Conservation (phyloP, 768 basidiomycete species). For the Boletus patriciae region DNA sequence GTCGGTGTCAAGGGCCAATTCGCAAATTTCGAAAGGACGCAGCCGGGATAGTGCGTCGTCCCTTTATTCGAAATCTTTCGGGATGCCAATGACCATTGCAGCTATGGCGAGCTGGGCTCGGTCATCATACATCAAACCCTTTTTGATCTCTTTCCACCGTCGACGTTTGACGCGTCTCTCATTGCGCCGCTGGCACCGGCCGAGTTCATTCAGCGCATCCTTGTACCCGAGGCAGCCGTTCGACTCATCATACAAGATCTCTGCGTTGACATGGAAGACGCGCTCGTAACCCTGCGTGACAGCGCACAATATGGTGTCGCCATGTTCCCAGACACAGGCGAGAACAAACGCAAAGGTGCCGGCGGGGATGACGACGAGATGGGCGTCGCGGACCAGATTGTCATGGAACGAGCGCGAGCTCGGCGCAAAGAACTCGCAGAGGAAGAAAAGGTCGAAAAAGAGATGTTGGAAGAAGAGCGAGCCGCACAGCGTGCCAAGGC, state of each 20-base stretch:
- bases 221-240: constrained; percentile 88
- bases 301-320: constrained; percentile 83
- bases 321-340: constrained; percentile 65
- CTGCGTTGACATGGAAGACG: constrained; percentile 44
- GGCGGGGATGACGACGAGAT: constrained; percentile 37
- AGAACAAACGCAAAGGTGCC: constrained; percentile 32
- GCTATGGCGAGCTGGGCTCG: constrained; percentile 85
- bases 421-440: constrained; percentile 43
- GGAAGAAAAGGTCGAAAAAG: constrained; percentile 39
- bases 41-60: constrained; percentile 83
- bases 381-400: constrained; percentile 41
- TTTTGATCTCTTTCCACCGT: constrained; percentile 70
- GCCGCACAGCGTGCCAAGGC: constrained; percentile 25
- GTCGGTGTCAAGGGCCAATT: constrained; percentile 74
- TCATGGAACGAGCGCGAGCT: constrained; percentile 43
- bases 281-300: constrained; percentile 62
- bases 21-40: constrained; percentile 74
- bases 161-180: constrained; percentile 50
- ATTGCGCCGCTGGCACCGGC: constrained; percentile 66
- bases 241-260: constrained; percentile 82
- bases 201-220: constrained; percentile 78
- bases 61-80: neutral
- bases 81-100: constrained; percentile 29
- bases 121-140: constrained; percentile 78
- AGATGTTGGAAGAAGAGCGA: constrained; percentile 24